These are phyloP conservation scores for Blastobotrys petasosporus DNA, from an alignment of 1,139 yeast genomes.

Conservation along the genomic window DNA sequence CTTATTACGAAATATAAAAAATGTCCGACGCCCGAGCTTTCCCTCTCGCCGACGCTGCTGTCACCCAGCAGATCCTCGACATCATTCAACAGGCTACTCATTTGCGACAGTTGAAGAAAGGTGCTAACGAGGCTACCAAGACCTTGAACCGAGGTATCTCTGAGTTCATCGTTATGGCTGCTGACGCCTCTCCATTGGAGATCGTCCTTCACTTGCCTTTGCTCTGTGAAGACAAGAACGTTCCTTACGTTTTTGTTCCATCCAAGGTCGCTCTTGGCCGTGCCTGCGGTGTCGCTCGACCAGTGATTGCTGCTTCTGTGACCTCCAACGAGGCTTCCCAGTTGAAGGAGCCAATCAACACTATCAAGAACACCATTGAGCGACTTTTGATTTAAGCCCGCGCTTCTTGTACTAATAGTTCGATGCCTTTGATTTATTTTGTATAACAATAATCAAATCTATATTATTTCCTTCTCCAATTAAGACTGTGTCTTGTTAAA, in stretches of 20 bases:
- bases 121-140: conserved; percentile 99
- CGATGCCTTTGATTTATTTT: conserved; percentile 2
- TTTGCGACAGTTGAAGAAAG: conserved; percentile 97
- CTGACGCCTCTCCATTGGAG: conserved; percentile 99
- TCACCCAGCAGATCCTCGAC: conserved; percentile 95
- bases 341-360: conserved; percentile 93
- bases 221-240: conserved; percentile 98
- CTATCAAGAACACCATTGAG: conserved; percentile 98
- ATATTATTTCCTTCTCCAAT: no score
- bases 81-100: conserved; percentile 97
- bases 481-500: no score
- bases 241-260: conserved; percentile 97
- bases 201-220: conserved; percentile 95
- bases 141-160: conserved; percentile 99
- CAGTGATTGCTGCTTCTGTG: conserved; percentile 97
- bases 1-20: background rate
- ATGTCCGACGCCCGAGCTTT: conserved; percentile 58
- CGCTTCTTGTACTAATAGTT: background rate
- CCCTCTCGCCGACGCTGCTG: conserved; percentile 95
- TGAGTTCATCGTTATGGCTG: conserved; percentile 99
- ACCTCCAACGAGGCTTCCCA: conserved; percentile 98
- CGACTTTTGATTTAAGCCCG: conserved; percentile 74
- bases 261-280: conserved; percentile 98
- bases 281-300: conserved; percentile 99
- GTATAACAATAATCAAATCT: background rate